phyloP scores from a whole-genome alignment of 106 monocot genomes.

The Platanthera zijinensis region DNA sequence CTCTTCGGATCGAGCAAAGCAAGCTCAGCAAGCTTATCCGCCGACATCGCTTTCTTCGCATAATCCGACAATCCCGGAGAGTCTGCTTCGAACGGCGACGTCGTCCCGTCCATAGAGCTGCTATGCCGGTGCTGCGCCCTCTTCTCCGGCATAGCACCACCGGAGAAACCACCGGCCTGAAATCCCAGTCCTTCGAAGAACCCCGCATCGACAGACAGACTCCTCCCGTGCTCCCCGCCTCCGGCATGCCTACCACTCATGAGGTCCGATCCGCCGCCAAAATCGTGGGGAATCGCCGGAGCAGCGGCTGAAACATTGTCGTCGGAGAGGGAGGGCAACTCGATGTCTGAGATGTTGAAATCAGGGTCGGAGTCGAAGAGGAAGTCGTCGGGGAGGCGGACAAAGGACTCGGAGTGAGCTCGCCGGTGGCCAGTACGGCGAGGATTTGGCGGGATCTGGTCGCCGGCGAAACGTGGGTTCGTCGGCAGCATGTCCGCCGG shows the following conservation, averaged over 20 bases:
- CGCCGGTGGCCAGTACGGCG: conserved; percentile 43
- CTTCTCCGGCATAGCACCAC: not conserved
- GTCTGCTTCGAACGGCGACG: conserved; percentile 44
- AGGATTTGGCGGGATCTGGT: conserved; percentile 6
- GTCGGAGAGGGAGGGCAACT: conserved; percentile 2
- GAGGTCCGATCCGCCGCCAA: not conserved
- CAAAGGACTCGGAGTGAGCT: conserved; percentile 79
- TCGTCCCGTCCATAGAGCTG: conserved; percentile 64
- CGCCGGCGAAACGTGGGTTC: not conserved
- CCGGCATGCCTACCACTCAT: not conserved
- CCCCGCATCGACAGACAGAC: conserved; percentile 76
- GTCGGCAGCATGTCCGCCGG: not conserved
- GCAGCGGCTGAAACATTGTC: conserved; percentile 1
- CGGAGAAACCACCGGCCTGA: conserved; percentile 6
- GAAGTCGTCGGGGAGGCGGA: conserved; percentile 78
- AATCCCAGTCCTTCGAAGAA: conserved; percentile 62
- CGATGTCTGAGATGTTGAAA: conserved; percentile 22
- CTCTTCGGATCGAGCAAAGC: conserved; percentile 81
- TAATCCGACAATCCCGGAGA: conserved; percentile 43
- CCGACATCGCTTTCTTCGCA: conserved; percentile 82
- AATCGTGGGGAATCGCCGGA: conserved; percentile 3
- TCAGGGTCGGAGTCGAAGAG: conserved; percentile 76
- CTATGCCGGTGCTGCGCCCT: conserved; percentile 38
- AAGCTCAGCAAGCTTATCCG: conserved; percentile 83
- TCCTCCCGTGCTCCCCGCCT: conserved; percentile 30